Base-by-base conservation (phyloP, 75 land plant genomes). In the Cupressus sempervirens region DNA sequence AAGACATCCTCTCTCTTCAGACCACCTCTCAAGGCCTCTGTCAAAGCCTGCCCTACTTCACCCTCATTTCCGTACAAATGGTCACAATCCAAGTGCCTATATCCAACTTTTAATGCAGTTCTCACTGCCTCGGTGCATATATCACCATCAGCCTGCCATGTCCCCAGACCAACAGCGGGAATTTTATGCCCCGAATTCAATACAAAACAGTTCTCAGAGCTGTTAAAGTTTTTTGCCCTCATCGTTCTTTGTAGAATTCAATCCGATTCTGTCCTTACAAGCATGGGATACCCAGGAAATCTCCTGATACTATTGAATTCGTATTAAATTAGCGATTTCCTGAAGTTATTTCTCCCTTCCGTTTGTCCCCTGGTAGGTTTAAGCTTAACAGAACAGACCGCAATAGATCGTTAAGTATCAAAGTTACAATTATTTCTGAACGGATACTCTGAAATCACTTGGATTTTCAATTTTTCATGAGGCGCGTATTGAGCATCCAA, bases 61-160 rank as follows among this genome's bases (percentile, higher is more conserved):
- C 35, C 80, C 87, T 95, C 96, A 65, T 95, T 93, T 5, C 96
- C 95, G 87, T 95, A 95, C 40, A 93, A 88, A 92, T 95, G 96
- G 8, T 95, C 96, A 85, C 95, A 95, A 70, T 95, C 96, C 32
- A 95, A 83, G 65, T 93, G 95, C 7, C 92, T 87, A 81, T 95
- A 95, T 4, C 96, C 96, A 30, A 90, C 92, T 43, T 90, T 79
- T 68, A 95, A 86, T 4, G 95, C 95, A 26, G 88, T 92, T 68
- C 84, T 85, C 3, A 95, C 95, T 4, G 95, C 93, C 32, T 84
- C 88, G 32, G 88, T 85, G 81, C 93, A 95, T 7, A 89, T 70
- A 74, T 90, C 92, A 35, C 95, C 95, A 30, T 91, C 95, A 38
- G 85, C 86, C 85, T 93, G 92, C 96, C 96, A 95, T 86, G 95